A percentile compares a stretch with the other conserved stretches of the same genome.
Evolutionary conservation across 2,329 filamentous ascomycete species (phyloP).

Genomic region (Thielaviopsis ethacetica): DNA sequence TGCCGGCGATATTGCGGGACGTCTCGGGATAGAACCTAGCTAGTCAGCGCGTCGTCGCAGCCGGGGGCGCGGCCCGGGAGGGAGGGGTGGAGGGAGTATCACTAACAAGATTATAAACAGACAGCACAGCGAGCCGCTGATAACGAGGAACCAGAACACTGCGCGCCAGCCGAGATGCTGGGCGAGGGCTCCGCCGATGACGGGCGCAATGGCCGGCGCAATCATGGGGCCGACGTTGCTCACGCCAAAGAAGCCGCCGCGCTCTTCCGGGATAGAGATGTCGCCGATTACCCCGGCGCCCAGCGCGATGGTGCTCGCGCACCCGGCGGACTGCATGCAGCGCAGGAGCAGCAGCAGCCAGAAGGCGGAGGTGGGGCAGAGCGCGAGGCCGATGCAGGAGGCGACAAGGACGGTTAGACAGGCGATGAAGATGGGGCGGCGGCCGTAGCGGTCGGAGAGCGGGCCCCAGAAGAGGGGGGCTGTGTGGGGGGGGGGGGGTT

Average conservation of each 20-base stretch:
- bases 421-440: slow-evolving; percentile 18
- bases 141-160: slow-evolving; percentile 38
- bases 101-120: slow-evolving; percentile 18
- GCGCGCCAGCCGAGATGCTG: slow-evolving; percentile 32
- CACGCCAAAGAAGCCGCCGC: slow-evolving; percentile 20
- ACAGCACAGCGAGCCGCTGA: slow-evolving; percentile 24
- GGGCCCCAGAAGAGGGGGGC: slow-evolving; percentile 22
- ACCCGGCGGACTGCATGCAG: slow-evolving; percentile 19
- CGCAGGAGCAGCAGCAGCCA: slow-evolving; percentile 20
- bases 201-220: slow-evolving; percentile 30
- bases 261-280: slow-evolving; percentile 18
- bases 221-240: slow-evolving; percentile 23
- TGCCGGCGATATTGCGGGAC: slow-evolving; percentile 16
- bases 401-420: slow-evolving; percentile 19
- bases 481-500: no score
- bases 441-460: slow-evolving; percentile 20
- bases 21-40: slow-evolving; percentile 19
- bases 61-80: no score
- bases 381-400: slow-evolving; percentile 19
- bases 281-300: slow-evolving; percentile 21
- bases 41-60: no score
- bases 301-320: slow-evolving; percentile 21
- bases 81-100: no score
- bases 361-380: slow-evolving; percentile 19
- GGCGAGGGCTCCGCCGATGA: slow-evolving; percentile 31